Percentiles rank a stretch among this genome's conserved stretches.
Conservation (phyloP, 257 asterid genomes). For the Leonotis leonurus region DNA sequence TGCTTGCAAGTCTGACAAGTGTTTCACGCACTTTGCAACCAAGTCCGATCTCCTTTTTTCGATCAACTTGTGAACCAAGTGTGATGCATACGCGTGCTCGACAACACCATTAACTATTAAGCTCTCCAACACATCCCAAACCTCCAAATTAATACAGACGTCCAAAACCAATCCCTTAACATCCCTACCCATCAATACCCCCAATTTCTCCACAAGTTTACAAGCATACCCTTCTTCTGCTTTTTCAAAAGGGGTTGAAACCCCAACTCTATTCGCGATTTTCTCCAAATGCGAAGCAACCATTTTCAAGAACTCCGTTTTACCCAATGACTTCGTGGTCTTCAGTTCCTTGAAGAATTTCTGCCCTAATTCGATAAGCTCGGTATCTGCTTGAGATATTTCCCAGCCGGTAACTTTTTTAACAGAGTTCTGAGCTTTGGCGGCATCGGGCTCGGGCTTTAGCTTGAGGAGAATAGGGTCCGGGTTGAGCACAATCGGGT, state of each 20-base stretch:
- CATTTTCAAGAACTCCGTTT: slow-evolving; percentile 34
- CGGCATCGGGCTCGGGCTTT: slow-evolving; percentile 35
- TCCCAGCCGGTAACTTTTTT: slow-evolving; percentile 49
- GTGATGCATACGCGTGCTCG: slow-evolving; percentile 31
- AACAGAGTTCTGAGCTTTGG: slow-evolving; percentile 23
- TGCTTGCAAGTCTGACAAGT: slow-evolving; percentile 52
- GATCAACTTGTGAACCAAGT: slow-evolving; percentile 43
- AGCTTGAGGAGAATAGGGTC: slow-evolving; percentile 38
- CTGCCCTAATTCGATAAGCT: slow-evolving; percentile 36
- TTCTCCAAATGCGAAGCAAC: slow-evolving; percentile 41
- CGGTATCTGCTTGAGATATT: slow-evolving; percentile 38
- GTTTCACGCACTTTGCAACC: slow-evolving; percentile 53
- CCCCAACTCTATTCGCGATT: slow-evolving; percentile 29
- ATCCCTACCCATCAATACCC: slow-evolving; percentile 49
- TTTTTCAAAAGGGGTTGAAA: slow-evolving; percentile 18
- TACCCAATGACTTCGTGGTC: slow-evolving; percentile 35
- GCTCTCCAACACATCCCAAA: slow-evolving; percentile 56
- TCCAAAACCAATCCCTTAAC: slow-evolving; percentile 54
- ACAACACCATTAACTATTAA: slow-evolving; percentile 54
- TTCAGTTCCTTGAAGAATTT: slow-evolving; percentile 37
- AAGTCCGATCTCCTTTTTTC: slow-evolving; percentile 53
- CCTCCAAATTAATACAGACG: slow-evolving; percentile 50
- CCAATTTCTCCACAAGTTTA: slow-evolving; percentile 43
- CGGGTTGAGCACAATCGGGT: slow-evolving; percentile 53
- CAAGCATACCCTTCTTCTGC: slow-evolving; percentile 29